These are phyloP conservation scores for Alternaria rosae DNA, from an alignment of 2,329 filamentous ascomycete species.

Conservation along the genomic window DNA sequence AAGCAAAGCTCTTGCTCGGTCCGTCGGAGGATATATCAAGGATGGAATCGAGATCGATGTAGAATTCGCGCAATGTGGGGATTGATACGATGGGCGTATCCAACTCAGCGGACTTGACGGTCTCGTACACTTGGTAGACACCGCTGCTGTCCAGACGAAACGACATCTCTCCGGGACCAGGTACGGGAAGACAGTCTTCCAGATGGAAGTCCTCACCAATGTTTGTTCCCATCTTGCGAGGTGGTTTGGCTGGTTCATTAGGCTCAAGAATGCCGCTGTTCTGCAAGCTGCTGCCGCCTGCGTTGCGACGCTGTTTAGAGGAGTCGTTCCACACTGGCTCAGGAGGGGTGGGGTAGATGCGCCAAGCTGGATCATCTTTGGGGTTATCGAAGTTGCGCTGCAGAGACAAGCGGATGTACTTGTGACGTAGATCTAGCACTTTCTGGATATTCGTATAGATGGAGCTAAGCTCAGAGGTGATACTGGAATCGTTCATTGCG, in stretches of 20 bases:
- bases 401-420: constrained; percentile 85
- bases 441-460: constrained; percentile 93
- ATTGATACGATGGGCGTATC: constrained; percentile 78
- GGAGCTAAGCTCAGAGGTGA: constrained; percentile 81
- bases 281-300: constrained; percentile 48
- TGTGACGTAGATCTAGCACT: constrained; percentile 85
- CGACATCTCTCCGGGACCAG: constrained; percentile 72
- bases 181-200: constrained; percentile 77
- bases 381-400: constrained; percentile 87
- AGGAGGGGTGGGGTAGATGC: constrained; percentile 88
- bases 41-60: constrained; percentile 89
- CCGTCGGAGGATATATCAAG: constrained; percentile 92
- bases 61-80: constrained; percentile 94
- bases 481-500: constrained; percentile 75
- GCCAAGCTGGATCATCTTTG: constrained; percentile 82
- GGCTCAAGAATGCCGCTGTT: constrained; percentile 48
- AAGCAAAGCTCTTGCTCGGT: constrained; percentile 96
- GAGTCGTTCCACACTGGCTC: constrained; percentile 83
- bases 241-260: constrained; percentile 53
- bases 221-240: constrained; percentile 85
- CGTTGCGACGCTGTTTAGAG: constrained; percentile 57
- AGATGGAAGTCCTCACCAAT: constrained; percentile 93
- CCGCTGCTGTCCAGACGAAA: constrained; percentile 83
- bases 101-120: constrained; percentile 65
- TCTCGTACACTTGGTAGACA: constrained; percentile 92